Evolutionary conservation across 768 basidiomycete species (phyloP).

Genomic region (Russula vinacea): DNA sequence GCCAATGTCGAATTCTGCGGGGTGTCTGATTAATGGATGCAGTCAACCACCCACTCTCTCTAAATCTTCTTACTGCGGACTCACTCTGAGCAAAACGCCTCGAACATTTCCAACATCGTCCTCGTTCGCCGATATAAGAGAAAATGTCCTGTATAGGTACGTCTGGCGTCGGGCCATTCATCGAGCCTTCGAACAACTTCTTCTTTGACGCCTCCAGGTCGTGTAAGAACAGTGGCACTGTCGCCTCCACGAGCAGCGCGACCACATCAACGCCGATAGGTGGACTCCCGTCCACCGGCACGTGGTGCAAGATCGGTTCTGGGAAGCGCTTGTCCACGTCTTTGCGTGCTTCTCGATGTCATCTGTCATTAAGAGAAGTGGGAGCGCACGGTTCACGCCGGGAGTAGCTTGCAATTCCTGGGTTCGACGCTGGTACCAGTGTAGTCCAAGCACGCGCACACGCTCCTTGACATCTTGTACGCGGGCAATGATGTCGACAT

Average conservation of each 20-base stretch:
- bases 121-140: slow-evolving; percentile 77
- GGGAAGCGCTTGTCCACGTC: slow-evolving; percentile 82
- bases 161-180: slow-evolving; percentile 83
- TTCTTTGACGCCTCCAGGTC: slow-evolving; percentile 71
- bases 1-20: slow-evolving; percentile 64
- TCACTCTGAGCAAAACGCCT: slow-evolving; percentile 77
- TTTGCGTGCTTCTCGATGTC: slow-evolving; percentile 88
- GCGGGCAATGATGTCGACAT: slow-evolving; percentile 68
- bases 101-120: slow-evolving; percentile 72
- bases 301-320: slow-evolving; percentile 76
- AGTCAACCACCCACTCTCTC: slow-evolving; percentile 10
- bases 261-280: slow-evolving; percentile 59
- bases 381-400: slow-evolving; percentile 78
- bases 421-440: slow-evolving; percentile 62
- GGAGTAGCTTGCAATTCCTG: slow-evolving; percentile 62
- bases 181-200: slow-evolving; percentile 74
- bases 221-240: slow-evolving; percentile 59
- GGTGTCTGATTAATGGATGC: slow-evolving; percentile 42
- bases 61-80: slow-evolving; percentile 34
- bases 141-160: slow-evolving; percentile 90
- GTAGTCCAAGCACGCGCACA: slow-evolving; percentile 54
- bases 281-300: slow-evolving; percentile 21
- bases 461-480: slow-evolving; percentile 65
- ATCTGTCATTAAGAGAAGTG: slow-evolving; percentile 77
- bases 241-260: slow-evolving; percentile 64